These are phyloP conservation scores for Fusarium odoratissimum DNA, from an alignment of 2,329 filamentous ascomycete genomes.

Conservation along the genomic window DNA sequence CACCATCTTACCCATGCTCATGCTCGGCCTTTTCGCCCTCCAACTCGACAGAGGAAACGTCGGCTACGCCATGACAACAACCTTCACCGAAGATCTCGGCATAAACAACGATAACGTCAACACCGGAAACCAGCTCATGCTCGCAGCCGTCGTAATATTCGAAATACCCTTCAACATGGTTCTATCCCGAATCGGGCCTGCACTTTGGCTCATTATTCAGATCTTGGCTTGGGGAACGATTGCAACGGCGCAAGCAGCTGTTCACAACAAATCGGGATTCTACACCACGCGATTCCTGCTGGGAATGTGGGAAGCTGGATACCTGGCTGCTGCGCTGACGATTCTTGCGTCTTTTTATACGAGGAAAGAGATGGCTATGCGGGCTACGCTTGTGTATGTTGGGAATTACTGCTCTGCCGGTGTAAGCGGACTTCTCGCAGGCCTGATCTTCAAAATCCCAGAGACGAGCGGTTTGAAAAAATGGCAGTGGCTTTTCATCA, in stretches of 20 bases:
- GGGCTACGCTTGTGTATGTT: slow-evolving; percentile 5
- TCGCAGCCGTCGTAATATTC: not conserved
- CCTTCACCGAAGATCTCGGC: slow-evolving; percentile 3
- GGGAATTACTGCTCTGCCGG: slow-evolving; percentile 14
- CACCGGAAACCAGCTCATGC: slow-evolving; percentile 14
- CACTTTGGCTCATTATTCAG: slow-evolving; percentile 2
- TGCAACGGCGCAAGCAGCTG: not conserved
- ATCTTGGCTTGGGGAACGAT: slow-evolving; percentile 2
- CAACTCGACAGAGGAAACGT: slow-evolving; percentile 15
- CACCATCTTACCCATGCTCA: not conserved
- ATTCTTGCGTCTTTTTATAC: slow-evolving; percentile 3
- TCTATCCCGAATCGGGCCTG: not conserved
- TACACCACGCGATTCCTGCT: not conserved
- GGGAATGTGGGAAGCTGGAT: slow-evolving; percentile 14
- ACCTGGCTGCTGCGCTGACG: not conserved
- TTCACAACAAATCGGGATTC: not conserved
- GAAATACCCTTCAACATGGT: slow-evolving; percentile 19
- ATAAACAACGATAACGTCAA: slow-evolving; percentile 14
- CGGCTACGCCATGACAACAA: slow-evolving; percentile 11
- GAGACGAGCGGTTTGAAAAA: not conserved
- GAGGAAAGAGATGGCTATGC: not conserved
- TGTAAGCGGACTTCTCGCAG: not conserved
- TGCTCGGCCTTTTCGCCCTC: slow-evolving; percentile 9
- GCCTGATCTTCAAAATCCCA: not conserved
- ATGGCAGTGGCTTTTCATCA: slow-evolving; percentile 21